Base-by-base conservation (phyloP, 2,329 filamentous ascomycete species). In the Metarhizium rileyi region DNA sequence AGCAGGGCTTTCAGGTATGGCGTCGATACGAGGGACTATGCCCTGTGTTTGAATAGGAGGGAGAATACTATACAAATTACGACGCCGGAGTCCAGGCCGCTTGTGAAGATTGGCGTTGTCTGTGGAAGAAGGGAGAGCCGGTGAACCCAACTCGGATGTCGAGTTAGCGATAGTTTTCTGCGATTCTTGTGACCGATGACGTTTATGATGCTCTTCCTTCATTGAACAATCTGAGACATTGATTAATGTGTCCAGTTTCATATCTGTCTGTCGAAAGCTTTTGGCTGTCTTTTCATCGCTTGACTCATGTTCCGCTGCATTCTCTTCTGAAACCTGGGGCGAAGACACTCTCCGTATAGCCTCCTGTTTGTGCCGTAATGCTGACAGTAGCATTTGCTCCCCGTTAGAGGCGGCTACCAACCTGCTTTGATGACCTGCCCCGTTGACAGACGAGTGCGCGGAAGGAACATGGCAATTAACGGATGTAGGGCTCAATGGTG, bases 381-480 rank as follows among this genome's bases (percentile, higher is more conserved):
- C 78, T 2, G 77, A 73, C 4, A 81, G 66, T 1, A 81, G 66
- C 69, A 79, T 73, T 61, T 81, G 75, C 52, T 81, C 78, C 53
- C 80, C 76, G 4, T 68, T 70, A 0, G 77, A 80, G 18, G 81
- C 76, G 1, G 76, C 74, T 72, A 81, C 80, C 49, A 80, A 66
- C 1, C 77, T 71, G 26, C 64, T 63, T 30, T 66, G 61, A 26
- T 58, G 55, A 18, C 53, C 58, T 9, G 58, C 54, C 2, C 56
- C 57, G n/a, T 69, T 63, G 8, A 68, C 59, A 0, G 71, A 70
- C 2, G 68, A 69, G 10, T 61, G 62, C 0, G 62, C 61, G 1
- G 68, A 65, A 33, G 69, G 68, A 16, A 73, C 63, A 52, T 69
- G 74, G 46, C 74, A 74, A 48, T 79, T 75, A 4, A 74, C 63